Evolutionary conservation across 805 yeast species (phyloP).

Genomic region (Peterozyma toletana): DNA sequence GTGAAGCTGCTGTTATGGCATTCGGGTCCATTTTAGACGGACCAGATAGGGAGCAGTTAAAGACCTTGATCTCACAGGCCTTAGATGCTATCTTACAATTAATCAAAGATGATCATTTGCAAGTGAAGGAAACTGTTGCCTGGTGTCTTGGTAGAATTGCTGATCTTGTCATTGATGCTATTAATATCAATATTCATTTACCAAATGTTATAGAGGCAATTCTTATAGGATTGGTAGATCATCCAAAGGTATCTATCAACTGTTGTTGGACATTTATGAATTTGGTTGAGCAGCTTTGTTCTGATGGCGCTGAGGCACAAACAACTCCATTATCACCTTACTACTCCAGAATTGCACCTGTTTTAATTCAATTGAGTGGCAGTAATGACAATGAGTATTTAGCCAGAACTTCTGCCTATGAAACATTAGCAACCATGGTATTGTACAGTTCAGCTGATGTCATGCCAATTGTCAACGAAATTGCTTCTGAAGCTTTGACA

Average conservation of each 20-base stretch:
- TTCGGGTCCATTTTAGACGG: slow-evolving; percentile 97
- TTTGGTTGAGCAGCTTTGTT: slow-evolving; percentile 73
- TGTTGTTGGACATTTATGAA: slow-evolving; percentile 97
- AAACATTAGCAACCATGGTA: slow-evolving; percentile 81
- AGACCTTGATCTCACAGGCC: slow-evolving; percentile 70
- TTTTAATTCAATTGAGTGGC: slow-evolving; percentile 60
- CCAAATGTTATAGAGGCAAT: slow-evolving; percentile 71
- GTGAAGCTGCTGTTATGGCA: slow-evolving; percentile 99
- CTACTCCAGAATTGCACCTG: slow-evolving; percentile 62
- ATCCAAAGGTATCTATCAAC: slow-evolving; percentile 91
- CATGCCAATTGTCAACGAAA: slow-evolving; percentile 56
- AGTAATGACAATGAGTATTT: slow-evolving; percentile 78
- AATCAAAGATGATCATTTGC: slow-evolving; percentile 69
- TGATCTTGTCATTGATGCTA: slow-evolving; percentile 73
- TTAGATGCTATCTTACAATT: slow-evolving; percentile 68
- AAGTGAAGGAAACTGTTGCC: slow-evolving; percentile 94
- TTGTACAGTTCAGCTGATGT: slow-evolving; percentile 66
- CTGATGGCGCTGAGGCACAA: slow-evolving; percentile 37
- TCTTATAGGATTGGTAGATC: slow-evolving; percentile 76
- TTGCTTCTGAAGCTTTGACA: slow-evolving; percentile 67
- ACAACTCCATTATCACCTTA: slow-evolving; percentile 68
- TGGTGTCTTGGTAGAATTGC: slow-evolving; percentile 98
- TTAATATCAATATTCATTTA: slow-evolving; percentile 57
- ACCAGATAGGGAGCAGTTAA: slow-evolving; percentile 69
- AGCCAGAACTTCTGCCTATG: slow-evolving; percentile 93